A percentile compares a stretch with the other conserved stretches of the same genome.
These are phyloP conservation scores for Papiliotrema flavescens DNA, from an alignment of 1,284 basidiomycete species.

Conservation along the genomic window DNA sequence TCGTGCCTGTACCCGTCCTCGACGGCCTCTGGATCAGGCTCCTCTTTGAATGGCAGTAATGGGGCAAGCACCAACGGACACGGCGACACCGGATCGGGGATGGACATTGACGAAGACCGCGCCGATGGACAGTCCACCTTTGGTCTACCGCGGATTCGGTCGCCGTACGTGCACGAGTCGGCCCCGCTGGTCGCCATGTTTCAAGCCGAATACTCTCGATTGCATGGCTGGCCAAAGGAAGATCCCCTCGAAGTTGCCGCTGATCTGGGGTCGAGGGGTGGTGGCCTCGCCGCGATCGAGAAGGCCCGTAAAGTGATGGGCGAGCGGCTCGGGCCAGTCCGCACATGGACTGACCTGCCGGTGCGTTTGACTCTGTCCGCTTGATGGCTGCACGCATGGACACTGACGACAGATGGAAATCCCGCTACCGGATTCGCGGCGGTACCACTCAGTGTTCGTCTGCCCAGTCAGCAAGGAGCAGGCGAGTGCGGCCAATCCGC, in stretches of 20 bases:
- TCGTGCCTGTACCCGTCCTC: conserved; percentile 59
- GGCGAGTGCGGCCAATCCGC: conserved; percentile 86
- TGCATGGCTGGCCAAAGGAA: conserved; percentile 79
- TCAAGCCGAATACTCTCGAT: conserved; percentile 82
- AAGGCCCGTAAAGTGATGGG: conserved; percentile 90
- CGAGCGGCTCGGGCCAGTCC: conserved; percentile 75
- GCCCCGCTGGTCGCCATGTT: conserved; percentile 74
- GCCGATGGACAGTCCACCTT: not conserved
- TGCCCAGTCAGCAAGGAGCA: conserved; percentile 99
- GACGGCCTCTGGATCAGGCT: conserved; percentile 60
- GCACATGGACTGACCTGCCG: conserved; percentile 86
- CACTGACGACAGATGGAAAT: conserved; percentile 74
- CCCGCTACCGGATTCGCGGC: conserved; percentile 73
- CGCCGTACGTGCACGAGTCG: conserved; percentile 26
- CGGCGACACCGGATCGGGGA: not conserved
- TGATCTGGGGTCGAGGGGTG: conserved; percentile 78
- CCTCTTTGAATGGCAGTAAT: conserved; percentile 54
- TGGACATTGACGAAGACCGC: conserved; percentile 2
- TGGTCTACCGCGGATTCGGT: not conserved
- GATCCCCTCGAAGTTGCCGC: conserved; percentile 80
- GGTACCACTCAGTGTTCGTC: conserved; percentile 95
- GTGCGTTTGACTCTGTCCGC: conserved; percentile 53
- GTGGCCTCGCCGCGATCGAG: conserved; percentile 81
- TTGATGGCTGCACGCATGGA: not conserved
- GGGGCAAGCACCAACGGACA: not conserved